Base-by-base conservation (phyloP, 2,329 filamentous ascomycete genomes). In the Lachnellula cervina region DNA sequence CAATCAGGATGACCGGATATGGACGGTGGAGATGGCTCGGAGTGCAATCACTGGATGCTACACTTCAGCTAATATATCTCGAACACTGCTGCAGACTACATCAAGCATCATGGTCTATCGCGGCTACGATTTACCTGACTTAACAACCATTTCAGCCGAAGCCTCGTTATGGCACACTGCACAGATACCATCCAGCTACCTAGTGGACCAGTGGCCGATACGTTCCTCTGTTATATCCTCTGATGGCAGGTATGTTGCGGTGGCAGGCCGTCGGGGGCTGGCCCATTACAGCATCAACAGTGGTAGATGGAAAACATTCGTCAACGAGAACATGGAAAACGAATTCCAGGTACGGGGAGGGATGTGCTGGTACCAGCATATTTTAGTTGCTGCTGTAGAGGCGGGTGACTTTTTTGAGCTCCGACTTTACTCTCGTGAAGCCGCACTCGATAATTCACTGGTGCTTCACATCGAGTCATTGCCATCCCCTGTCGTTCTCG, bases 281-380 rank as follows among this genome's bases (percentile, higher is more conserved):
- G 93, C 93, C 9, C 94, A 99, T 71, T 99, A 99, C 72, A 97
- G 94, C 67, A 84, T 97, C 59, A 88, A 88, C 63, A 97, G 93
- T 68, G 90, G 93, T 28, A 82, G 94, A 56, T 99, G 94, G 94
- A 97, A 96, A 70, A 95, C 88, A 0, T 99, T 99, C 70, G 81
- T 87, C 49, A 90, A 92, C 65, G 81, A 86, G 25, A 83, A 81
- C 32, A 81, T 87, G 67, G 94, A 97, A 71, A 91, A 92, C 65
- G 90, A 92, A 60, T 99, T 99, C 69, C 84, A 90, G 23, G 90
- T 99, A 14, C 81, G 92, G 60, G 94, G 94, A 49, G 94, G 94
- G 6, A 96, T 99, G 92, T 97, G 93, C 70, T 99, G 94, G 94
- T 92, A 96, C 69, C 91, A 96, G 63, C 93, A 99, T 72, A 89